A percentile compares a stretch with the other conserved stretches of the same genome.
These are phyloP conservation scores for Coemansia erecta DNA, from an alignment of 192 early-diverging fungal species.

Conservation along the genomic window DNA sequence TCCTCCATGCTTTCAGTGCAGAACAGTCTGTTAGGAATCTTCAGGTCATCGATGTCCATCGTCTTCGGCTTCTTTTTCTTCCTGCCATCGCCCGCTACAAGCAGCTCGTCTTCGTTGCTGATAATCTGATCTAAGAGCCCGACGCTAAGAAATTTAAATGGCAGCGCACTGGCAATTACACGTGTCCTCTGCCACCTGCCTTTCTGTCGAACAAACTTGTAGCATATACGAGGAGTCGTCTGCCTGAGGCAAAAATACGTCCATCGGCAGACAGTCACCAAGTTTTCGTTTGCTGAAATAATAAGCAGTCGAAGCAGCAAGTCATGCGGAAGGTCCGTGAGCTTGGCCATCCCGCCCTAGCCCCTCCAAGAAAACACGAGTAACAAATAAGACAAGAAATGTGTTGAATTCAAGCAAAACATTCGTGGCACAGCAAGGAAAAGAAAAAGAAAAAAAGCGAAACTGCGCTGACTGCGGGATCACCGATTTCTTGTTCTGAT, in stretches of 20 bases:
- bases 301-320: slow-evolving; percentile 27
- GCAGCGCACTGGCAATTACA: slow-evolving; percentile 24
- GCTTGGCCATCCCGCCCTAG: slow-evolving; percentile 19
- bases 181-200: slow-evolving; percentile 30
- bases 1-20: slow-evolving; percentile 5
- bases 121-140: slow-evolving; percentile 38
- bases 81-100: neutral
- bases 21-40: slow-evolving; percentile 34
- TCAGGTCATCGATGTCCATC: slow-evolving; percentile 16
- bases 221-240: slow-evolving; percentile 32
- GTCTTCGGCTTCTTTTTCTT: slow-evolving; percentile 2
- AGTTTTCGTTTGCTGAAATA: slow-evolving; percentile 20
- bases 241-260: slow-evolving; percentile 30
- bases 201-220: slow-evolving; percentile 32
- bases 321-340: slow-evolving; percentile 46
- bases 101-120: slow-evolving; percentile 21
- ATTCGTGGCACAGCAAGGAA: neutral
- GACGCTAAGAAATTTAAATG: slow-evolving; percentile 30
- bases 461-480: neutral
- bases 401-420: neutral
- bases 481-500: neutral
- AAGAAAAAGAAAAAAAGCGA: neutral
- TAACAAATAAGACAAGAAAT: neutral
- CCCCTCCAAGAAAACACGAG: neutral
- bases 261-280: slow-evolving; percentile 29